Conservation (phyloP, 306 rosid genomes). For the Malus fusca region DNA sequence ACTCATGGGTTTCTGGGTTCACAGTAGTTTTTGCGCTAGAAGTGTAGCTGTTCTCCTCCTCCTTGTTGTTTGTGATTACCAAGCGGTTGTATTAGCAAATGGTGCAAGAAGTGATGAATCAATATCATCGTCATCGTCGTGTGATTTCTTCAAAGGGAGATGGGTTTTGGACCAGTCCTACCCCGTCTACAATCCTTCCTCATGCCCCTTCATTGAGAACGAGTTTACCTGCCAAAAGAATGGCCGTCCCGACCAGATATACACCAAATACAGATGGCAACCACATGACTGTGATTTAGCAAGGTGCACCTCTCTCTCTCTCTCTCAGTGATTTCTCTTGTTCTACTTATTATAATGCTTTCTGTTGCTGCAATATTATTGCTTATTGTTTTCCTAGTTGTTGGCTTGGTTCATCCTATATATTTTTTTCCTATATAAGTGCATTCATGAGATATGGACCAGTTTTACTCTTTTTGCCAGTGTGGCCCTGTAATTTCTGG, state of each 20-base stretch:
- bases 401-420: not conserved
- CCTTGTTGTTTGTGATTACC: not conserved
- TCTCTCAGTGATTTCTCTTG: not conserved
- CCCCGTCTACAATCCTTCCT: constrained; percentile 45
- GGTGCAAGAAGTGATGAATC: not conserved
- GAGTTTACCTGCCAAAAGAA: constrained; percentile 71
- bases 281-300: constrained; percentile 52
- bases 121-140: not conserved
- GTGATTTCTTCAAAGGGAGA: constrained; percentile 60
- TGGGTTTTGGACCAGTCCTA: constrained; percentile 59
- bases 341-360: not conserved
- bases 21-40: not conserved
- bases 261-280: constrained; percentile 70
- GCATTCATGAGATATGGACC: no score
- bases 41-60: not conserved
- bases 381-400: not conserved
- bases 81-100: not conserved
- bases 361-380: not conserved
- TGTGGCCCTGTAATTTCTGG: not conserved
- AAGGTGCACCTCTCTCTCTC: constrained; percentile 31
- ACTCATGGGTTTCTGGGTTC: constrained; percentile 18
- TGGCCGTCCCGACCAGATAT: constrained; percentile 68
- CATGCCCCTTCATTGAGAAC: constrained; percentile 62
- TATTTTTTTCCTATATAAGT: no score
- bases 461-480: no score